Evolutionary conservation across 805 yeast genomes (phyloP), one percentile per base, ranked within the genome.

Genomic region (Candida boidinii): DNA sequence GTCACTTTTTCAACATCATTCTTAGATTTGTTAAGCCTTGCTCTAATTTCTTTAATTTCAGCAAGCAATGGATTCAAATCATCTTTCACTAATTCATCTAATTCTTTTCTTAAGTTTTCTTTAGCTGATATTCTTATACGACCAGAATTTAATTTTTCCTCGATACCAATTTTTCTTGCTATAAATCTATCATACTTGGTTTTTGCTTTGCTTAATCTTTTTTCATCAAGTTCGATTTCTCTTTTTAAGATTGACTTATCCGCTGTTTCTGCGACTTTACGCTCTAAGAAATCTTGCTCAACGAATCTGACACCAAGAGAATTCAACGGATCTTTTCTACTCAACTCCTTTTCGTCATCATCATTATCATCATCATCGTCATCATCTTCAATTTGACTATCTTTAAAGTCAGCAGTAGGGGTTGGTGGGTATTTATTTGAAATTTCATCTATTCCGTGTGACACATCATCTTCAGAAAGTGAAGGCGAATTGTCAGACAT

Each of bases 201-300:
- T 14, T 56, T 51, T 0, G 94, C 68, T 49, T 85, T 84, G 13
- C 71, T 76, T n/a, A 88, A 60, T 38, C 97, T 66, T 40, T 76
- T 79, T 37, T 66, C 60, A 45, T 92, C 98, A 26, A 80, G 60
- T 43, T 82, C 95, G 2, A 70, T 56, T 30, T 84, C 87, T 33
- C 78, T 76, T 25, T 66, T 56, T 1, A 69, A 58, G 31, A 88
- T 66, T 4, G 72, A 73, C 34, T 62, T 60, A 39, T 77, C 76
- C 1, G 96, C 95, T 55, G 73, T 62, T 22, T 64, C 62, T 13
- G 86, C 85, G 22, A 90, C 78, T 36, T 71, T 63, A 29, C 73
- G 60, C 48, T 88, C 98, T n/a, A 90, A 56, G 7, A 78, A 76
- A 33, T 72, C 76, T 53, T 92, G 97, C 45, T 83, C 87, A 37